These are phyloP conservation scores for Chaetomiaceae sp. DNA, from an alignment of 2,329 filamentous ascomycete genomes.

Conservation along the genomic window DNA sequence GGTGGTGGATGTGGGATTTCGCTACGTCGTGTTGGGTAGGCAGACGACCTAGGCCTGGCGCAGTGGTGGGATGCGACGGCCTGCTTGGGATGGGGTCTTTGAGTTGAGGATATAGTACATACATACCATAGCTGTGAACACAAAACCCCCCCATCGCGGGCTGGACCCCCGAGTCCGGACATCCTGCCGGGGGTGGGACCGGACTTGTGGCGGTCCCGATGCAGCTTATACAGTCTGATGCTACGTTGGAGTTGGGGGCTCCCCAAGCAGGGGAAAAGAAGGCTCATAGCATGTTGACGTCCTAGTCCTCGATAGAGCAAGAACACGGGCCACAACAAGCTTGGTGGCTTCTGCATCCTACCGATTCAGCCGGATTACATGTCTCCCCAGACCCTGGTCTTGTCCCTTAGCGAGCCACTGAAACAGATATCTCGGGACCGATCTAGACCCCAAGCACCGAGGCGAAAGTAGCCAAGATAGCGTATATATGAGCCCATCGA, in stretches of 20 bases:
- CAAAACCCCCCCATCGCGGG: too few relatives aligned
- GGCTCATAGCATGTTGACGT: too few relatives aligned
- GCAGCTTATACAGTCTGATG: background rate
- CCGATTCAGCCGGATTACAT: background rate
- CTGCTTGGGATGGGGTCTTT: background rate
- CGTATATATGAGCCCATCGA: too few relatives aligned
- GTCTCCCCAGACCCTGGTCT: background rate
- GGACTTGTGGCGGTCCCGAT: constrained; percentile 6
- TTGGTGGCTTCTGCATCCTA: background rate
- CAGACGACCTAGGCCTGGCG: too few relatives aligned
- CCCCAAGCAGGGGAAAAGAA: background rate
- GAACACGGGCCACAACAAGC: background rate
- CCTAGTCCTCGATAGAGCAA: background rate
- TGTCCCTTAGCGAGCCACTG: background rate
- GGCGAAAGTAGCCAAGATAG: background rate
- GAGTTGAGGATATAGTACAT: background rate
- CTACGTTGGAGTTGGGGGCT: background rate
- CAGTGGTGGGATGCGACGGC: too few relatives aligned
- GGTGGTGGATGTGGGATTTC: too few relatives aligned
- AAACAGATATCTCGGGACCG: background rate
- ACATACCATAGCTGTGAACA: too few relatives aligned
- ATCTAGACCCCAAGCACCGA: background rate
- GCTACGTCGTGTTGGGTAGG: too few relatives aligned
- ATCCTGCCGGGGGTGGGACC: background rate
- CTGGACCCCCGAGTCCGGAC: background rate